Percentiles rank a stretch among this genome's conserved stretches.
These are phyloP conservation scores for Neonectria sp. DNA, from an alignment of 2,329 filamentous ascomycete species.

Conservation along the genomic window DNA sequence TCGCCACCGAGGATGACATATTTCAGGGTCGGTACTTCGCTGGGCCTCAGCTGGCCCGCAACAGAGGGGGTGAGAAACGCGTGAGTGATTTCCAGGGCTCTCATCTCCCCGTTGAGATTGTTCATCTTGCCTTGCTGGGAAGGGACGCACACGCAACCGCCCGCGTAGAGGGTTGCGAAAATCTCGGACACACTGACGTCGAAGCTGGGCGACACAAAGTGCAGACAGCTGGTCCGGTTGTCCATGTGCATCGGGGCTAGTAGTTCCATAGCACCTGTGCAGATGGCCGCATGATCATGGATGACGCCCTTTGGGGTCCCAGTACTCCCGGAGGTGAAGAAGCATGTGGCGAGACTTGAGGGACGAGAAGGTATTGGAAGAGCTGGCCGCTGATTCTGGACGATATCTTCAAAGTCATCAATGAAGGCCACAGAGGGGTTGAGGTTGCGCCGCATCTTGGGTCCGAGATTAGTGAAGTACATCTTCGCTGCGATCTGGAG, in stretches of 20 bases:
- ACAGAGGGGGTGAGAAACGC: conserved; percentile 31
- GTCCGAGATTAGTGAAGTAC: conserved; percentile 29
- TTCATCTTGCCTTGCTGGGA: conserved; percentile 30
- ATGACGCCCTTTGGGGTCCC: conserved; percentile 23
- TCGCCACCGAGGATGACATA: conserved; percentile 33
- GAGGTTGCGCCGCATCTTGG: conserved; percentile 29
- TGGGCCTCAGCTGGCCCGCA: conserved; percentile 27
- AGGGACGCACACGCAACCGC: conserved; percentile 28
- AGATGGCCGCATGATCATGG: conserved; percentile 30
- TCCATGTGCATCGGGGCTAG: conserved; percentile 28
- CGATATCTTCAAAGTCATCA: conserved; percentile 24
- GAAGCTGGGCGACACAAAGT: conserved; percentile 29
- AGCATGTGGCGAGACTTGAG: conserved; percentile 30
- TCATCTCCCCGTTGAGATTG: conserved; percentile 27
- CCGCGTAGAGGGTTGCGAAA: conserved; percentile 21
- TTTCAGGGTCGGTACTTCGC: conserved; percentile 24
- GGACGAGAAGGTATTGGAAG: conserved; percentile 15
- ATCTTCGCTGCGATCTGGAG: conserved; percentile 29
- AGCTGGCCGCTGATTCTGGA: conserved; percentile 15
- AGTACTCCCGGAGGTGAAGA: conserved; percentile 23
- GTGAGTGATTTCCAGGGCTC: conserved; percentile 29
- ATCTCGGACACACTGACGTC: conserved; percentile 30
- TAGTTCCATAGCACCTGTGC: conserved; percentile 24
- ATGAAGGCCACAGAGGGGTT: conserved; percentile 27
- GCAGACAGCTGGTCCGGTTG: conserved; percentile 20